These are phyloP conservation scores for Alternaria brassicicola DNA, from an alignment of 2,329 filamentous ascomycete genomes.

Conservation along the genomic window DNA sequence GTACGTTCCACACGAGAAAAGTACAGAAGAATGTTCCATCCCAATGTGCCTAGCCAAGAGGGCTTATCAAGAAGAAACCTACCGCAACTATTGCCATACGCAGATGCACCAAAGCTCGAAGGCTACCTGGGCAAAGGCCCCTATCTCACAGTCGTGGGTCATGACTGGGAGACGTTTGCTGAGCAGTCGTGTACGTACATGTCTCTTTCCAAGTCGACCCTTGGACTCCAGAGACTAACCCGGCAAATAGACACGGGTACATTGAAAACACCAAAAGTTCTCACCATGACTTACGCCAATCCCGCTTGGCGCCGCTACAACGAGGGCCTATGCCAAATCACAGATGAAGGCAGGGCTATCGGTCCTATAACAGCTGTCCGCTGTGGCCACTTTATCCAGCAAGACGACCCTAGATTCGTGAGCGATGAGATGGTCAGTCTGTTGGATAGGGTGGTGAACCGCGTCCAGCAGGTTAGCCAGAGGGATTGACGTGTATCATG, in stretches of 20 bases:
- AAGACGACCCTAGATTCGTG: conserved; percentile 56
- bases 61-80: conserved; percentile 58
- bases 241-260: conserved; percentile 26
- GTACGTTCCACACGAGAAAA: conserved; percentile 46
- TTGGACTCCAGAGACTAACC: conserved; percentile 3
- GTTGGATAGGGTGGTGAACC: conserved; percentile 45
- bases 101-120: conserved; percentile 52
- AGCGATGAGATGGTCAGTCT: conserved; percentile 41
- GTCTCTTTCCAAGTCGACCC: conserved; percentile 1
- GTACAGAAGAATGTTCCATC: conserved; percentile 55
- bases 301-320: conserved; percentile 63
- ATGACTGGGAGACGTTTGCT: conserved; percentile 61
- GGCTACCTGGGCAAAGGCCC: conserved; percentile 47
- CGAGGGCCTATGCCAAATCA: conserved; percentile 56
- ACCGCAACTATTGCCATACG: conserved; percentile 51
- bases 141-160: conserved; percentile 59
- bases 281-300: conserved; percentile 60
- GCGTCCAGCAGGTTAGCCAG: conserved; percentile 43
- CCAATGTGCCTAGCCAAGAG: conserved; percentile 58
- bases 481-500: conserved; percentile 17
- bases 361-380: conserved; percentile 56
- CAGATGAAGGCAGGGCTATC: conserved; percentile 47
- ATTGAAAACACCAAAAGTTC: conserved; percentile 39
- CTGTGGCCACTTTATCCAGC: conserved; percentile 63
- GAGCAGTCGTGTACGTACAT: conserved; percentile 49